A percentile compares a stretch with the other conserved stretches of the same genome.
Evolutionary conservation across 371 early-diverging fungal species (phyloP).

Genomic region (Parasitella parasitica): DNA sequence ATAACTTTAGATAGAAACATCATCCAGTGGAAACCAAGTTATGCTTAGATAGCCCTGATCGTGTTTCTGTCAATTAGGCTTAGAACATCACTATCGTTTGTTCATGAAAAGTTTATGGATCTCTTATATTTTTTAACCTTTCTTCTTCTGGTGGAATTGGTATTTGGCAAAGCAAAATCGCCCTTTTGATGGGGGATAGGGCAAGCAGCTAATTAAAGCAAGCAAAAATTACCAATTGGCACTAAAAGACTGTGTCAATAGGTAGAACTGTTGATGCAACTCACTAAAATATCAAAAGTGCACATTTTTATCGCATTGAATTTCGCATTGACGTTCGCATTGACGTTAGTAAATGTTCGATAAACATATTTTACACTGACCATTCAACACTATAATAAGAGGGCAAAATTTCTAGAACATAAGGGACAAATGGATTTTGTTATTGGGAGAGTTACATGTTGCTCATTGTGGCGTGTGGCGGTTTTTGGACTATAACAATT

Average conservation of each 20-base stretch:
- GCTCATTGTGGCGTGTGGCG: no score
- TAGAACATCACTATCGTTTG: no score
- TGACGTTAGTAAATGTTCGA: neutral
- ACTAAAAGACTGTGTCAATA: neutral
- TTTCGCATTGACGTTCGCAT: constrained; percentile 1
- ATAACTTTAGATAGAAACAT: no score
- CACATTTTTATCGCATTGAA: neutral
- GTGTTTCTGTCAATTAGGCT: no score
- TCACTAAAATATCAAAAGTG: neutral
- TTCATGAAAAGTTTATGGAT: neutral
- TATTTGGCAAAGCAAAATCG: neutral
- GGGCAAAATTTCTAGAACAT: neutral
- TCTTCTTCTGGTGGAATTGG: constrained; percentile 2
- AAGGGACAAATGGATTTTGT: neutral
- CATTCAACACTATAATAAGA: constrained; percentile 7
- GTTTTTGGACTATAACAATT: no score
- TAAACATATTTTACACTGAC: neutral
- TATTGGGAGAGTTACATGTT: no score
- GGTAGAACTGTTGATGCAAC: neutral
- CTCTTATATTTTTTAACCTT: constrained; percentile 6
- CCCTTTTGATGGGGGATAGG: constrained; percentile 2
- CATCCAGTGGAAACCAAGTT: no score
- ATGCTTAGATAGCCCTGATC: no score
- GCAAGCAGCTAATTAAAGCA: neutral
- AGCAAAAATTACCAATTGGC: neutral